Evolutionary conservation across 2,329 filamentous ascomycete species (phyloP).

Genomic region (Lasiodiplodia theobromae): DNA sequence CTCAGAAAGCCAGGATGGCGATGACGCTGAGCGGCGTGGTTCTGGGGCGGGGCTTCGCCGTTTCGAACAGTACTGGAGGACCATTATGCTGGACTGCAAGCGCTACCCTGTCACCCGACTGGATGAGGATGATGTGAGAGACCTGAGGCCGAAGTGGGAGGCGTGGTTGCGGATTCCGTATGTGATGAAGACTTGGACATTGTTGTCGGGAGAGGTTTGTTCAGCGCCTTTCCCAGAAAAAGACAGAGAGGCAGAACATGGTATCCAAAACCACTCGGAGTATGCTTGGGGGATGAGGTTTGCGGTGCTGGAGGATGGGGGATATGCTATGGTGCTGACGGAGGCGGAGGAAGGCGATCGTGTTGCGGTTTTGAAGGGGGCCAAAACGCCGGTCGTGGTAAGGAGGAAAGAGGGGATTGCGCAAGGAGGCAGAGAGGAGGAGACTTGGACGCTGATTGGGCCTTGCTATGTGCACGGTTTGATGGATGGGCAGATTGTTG

Average conservation of each 20-base stretch:
- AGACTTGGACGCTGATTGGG: not conserved
- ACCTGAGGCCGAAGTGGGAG: constrained; percentile 38
- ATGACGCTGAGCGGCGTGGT: no score
- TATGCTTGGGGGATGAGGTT: not conserved
- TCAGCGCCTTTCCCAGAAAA: no score
- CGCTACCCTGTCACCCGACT: constrained; percentile 31
- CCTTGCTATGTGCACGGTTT: constrained; percentile 11
- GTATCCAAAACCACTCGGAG: no score
- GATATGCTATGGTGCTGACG: constrained; percentile 2
- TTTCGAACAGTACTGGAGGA: constrained; percentile 24
- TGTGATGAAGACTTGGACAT: no score
- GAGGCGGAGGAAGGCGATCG: constrained; percentile 13
- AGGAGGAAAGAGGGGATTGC: not conserved
- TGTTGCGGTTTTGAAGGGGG: constrained; percentile 12
- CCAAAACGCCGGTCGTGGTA: constrained; percentile 15
- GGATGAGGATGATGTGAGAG: constrained; percentile 47
- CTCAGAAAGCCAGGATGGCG: no score
- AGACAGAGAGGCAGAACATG: no score
- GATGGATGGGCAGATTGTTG: constrained; percentile 25
- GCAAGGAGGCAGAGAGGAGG: not conserved
- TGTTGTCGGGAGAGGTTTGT: not conserved
- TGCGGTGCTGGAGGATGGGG: not conserved
- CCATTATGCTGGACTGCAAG: constrained; percentile 7
- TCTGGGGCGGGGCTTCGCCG: no score
- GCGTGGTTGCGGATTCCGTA: not conserved